Base-by-base conservation (phyloP, 768 basidiomycete species). In the Amanita thiersii region DNA sequence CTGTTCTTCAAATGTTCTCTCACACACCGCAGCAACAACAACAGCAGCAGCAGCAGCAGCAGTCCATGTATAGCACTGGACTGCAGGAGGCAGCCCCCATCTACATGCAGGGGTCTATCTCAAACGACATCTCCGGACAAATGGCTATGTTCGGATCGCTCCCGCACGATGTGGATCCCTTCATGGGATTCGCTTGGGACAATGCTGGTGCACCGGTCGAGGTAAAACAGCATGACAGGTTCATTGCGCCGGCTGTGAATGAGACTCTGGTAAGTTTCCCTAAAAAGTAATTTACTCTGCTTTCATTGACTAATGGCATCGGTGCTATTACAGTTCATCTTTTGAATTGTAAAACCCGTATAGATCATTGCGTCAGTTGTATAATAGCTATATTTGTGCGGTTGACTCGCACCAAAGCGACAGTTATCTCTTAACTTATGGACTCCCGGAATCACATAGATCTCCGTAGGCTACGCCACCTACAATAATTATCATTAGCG, bases 171-270 rank as follows among this genome's bases (percentile, higher is more conserved):
- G 52, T 59, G 15, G 57, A 55, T 34, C 46, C 57, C 23, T 47
- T 58, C 40, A 50, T 59, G 39, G 51, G 52, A 30, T 45, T 59
- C 44, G 48, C 55, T 36, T 66, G 64, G 62, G 60, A 60, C 15
- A 42, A 43, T 12, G 14, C 48, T 3, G 44, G 47, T 3, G 47
- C 54, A 25, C 43, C 54, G 34, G 46, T 57, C 14, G 56, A 58
- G 26, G 40, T 54, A 18, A 62, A 59, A 51, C 49, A 54, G 21
- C 56, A 53, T 44, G 53, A 54, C 25, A 50, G 52, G 14, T 61
- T 61, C 45, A 65, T 63, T 47, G 37, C 59, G 21, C 52, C 56
- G n/a, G 40, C 56, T 20, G 53, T 47, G 34, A 46, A 53, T 54
- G 54, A 59, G 47, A 60, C 53, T 44, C 46, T 54, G 38, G 57